phyloP scores from a whole-genome alignment of 768 basidiomycete genomes.

The Boletales sp. region DNA sequence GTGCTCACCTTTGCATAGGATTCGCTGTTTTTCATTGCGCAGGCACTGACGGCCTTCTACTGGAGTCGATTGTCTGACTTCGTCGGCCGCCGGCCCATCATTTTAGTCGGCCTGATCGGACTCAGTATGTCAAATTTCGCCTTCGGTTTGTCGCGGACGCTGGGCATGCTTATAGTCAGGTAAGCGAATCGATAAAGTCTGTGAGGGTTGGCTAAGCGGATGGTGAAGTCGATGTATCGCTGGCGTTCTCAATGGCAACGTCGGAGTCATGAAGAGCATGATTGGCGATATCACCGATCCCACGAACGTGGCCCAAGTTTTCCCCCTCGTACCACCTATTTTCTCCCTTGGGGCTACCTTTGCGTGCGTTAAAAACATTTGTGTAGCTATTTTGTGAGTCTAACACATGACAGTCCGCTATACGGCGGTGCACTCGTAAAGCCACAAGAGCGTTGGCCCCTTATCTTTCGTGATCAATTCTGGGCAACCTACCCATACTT shows the following conservation, averaged over 20 bases:
- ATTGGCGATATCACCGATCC: slow-evolving; percentile 57
- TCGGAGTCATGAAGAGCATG: slow-evolving; percentile 65
- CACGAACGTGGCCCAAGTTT: slow-evolving; percentile 34
- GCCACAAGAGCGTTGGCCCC: slow-evolving; percentile 54
- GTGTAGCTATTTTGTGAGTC: neutral
- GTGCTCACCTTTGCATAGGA: slow-evolving; percentile 36
- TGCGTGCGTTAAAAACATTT: slow-evolving; percentile 15
- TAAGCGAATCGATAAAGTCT: no score
- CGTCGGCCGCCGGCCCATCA: slow-evolving; percentile 57
- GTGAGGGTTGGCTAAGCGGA: slow-evolving; percentile 1
- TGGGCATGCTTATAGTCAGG: slow-evolving; percentile 35
- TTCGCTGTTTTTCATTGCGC: slow-evolving; percentile 57
- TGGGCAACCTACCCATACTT: slow-evolving; percentile 37
- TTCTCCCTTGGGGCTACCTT: slow-evolving; percentile 31
- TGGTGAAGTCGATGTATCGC: slow-evolving; percentile 31
- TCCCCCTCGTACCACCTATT: slow-evolving; percentile 26
- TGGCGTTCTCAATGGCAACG: slow-evolving; percentile 37
- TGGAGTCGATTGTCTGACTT: slow-evolving; percentile 64
- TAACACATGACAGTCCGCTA: slow-evolving; percentile 41
- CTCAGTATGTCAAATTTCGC: slow-evolving; percentile 48
- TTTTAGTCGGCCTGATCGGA: slow-evolving; percentile 56
- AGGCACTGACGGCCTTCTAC: slow-evolving; percentile 55
- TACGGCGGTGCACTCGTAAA: slow-evolving; percentile 55
- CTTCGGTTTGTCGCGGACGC: slow-evolving; percentile 61
- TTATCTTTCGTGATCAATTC: slow-evolving; percentile 39